phyloP scores from a whole-genome alignment of 2,329 filamentous ascomycete genomes.

The Exophiala phaeomuriformis region DNA sequence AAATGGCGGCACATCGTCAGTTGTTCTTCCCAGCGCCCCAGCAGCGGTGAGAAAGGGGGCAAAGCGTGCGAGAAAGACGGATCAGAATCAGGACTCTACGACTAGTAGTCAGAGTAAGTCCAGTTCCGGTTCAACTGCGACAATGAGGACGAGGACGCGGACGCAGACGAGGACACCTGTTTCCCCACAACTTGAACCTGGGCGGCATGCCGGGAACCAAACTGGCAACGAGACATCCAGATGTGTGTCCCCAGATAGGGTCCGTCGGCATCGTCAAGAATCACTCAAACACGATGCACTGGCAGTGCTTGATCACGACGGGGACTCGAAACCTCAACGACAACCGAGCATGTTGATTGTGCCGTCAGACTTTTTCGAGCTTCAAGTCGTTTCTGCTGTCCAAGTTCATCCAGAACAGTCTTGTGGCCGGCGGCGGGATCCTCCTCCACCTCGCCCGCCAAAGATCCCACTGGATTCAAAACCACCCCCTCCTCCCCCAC shows the following conservation, averaged over 20 bases:
- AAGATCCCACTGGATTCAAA: conserved; percentile 15
- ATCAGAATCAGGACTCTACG: not conserved
- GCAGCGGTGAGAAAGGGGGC: conserved; percentile 1
- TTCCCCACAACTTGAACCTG: no score
- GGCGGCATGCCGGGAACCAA: not conserved
- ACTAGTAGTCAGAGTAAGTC: not conserved
- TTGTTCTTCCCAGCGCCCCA: conserved; percentile 17
- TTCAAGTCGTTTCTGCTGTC: not conserved
- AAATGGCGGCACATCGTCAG: conserved; percentile 16
- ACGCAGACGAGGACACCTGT: no score
- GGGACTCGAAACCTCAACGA: conserved; percentile 3
- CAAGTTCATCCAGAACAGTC: no score
- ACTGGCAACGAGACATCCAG: not conserved
- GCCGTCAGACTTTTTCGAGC: conserved; percentile 19
- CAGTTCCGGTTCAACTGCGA: no score
- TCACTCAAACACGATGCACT: no score
- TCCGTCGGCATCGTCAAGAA: not conserved
- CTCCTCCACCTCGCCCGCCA: conserved; percentile 10
- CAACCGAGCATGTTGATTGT: conserved; percentile 23
- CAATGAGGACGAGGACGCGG: no score
- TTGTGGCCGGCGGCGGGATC: no score
- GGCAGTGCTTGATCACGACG: not conserved
- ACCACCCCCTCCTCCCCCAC: no score
- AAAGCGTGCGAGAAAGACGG: not conserved
- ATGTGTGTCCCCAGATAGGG: no score